These are phyloP conservation scores for Ceriops tagal DNA, from an alignment of 345 rosid species.

Conservation along the genomic window DNA sequence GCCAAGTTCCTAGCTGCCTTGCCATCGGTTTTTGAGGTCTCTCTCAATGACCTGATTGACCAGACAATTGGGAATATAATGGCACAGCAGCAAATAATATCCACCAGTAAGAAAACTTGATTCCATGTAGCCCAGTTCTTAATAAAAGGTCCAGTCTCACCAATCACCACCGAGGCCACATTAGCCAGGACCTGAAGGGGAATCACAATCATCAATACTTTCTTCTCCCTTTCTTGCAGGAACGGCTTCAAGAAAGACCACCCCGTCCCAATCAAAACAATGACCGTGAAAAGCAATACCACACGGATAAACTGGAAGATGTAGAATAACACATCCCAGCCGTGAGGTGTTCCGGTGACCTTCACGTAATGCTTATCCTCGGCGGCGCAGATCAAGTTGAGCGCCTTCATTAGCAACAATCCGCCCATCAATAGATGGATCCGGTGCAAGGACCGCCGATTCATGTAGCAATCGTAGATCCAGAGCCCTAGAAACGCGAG, in stretches of 20 bases:
- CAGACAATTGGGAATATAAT: slow-evolving; percentile 96
- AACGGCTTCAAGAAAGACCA: slow-evolving; percentile 97
- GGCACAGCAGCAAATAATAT: slow-evolving; percentile 89
- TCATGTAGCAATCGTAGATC: slow-evolving; percentile 50
- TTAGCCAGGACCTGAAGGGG: slow-evolving; percentile 95
- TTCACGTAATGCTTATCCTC: slow-evolving; percentile 86
- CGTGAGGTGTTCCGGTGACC: slow-evolving; percentile 91
- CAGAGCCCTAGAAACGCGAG: slow-evolving; percentile 55
- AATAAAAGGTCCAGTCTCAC: slow-evolving; percentile 88
- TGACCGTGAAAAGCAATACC: slow-evolving; percentile 86
- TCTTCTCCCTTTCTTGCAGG: slow-evolving; percentile 96
- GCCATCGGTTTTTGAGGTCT: slow-evolving; percentile 88
- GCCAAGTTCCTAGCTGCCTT: slow-evolving; percentile 88
- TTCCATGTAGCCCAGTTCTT: slow-evolving; percentile 95
- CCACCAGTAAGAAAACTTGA: slow-evolving; percentile 81
- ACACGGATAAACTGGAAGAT: slow-evolving; percentile 85
- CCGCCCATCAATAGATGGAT: slow-evolving; percentile 84
- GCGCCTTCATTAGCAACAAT: slow-evolving; percentile 71
- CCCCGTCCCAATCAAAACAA: slow-evolving; percentile 92
- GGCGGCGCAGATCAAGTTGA: slow-evolving; percentile 87
- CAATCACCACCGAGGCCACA: slow-evolving; percentile 82
- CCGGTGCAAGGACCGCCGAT: slow-evolving; percentile 60
- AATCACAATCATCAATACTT: slow-evolving; percentile 88
- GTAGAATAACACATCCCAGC: slow-evolving; percentile 91
- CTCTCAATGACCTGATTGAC: slow-evolving; percentile 86